A percentile compares a stretch with the other conserved stretches of the same genome.
Conservation (phyloP, 202 grass and related monocot species). For the Carex arenaria region DNA sequence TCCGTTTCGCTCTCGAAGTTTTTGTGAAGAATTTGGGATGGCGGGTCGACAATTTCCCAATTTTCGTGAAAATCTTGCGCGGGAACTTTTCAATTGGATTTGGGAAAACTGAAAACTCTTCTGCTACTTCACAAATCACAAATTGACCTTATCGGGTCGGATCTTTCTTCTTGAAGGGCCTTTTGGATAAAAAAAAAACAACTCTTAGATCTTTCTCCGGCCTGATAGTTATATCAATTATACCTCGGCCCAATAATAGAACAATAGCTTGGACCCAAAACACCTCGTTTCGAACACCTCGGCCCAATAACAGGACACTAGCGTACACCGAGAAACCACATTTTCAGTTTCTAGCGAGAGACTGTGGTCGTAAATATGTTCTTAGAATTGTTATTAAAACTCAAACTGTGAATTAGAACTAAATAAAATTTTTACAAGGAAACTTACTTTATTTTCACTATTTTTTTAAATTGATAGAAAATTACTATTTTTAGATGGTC, state of each 20-base stretch:
- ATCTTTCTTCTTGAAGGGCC: not conserved
- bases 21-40: not conserved
- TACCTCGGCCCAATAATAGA: not conserved
- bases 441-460: too few relatives aligned
- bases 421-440: too few relatives aligned
- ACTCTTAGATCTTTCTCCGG: not conserved
- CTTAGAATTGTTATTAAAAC: too few relatives aligned
- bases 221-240: not conserved
- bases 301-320: not conserved
- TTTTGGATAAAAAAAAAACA: not conserved
- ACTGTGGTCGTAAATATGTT: too few relatives aligned
- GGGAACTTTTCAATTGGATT: not conserved
- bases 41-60: not conserved
- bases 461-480: too few relatives aligned
- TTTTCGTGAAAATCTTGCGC: not conserved
- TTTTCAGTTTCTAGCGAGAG: too few relatives aligned
- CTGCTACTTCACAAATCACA: not conserved
- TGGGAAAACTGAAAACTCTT: not conserved
- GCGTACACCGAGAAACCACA: too few relatives aligned
- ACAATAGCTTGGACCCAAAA: not conserved
- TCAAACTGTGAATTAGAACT: too few relatives aligned
- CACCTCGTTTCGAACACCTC: not conserved
- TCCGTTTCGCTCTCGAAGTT: not conserved
- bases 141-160: slow-evolving; percentile 27
- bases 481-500: too few relatives aligned